Percentiles rank a stretch among this genome's conserved stretches.
Evolutionary conservation across 495 filamentous ascomycete genomes (phyloP).

Genomic region (Daldinia decipiens): DNA sequence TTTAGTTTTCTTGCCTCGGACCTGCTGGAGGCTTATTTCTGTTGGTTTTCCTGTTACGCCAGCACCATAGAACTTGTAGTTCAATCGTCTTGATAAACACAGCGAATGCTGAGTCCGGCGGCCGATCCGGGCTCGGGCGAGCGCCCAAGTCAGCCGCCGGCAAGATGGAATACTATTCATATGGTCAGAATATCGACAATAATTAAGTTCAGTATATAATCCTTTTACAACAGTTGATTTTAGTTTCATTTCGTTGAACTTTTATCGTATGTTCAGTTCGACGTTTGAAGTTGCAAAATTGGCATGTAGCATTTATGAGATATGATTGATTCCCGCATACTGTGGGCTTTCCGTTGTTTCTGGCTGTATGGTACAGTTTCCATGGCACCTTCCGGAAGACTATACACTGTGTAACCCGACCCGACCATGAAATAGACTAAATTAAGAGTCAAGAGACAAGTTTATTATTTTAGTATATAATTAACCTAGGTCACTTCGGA

Average conservation of each 20-base stretch:
- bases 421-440: neutral
- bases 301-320: neutral
- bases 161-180: conserved; percentile 46
- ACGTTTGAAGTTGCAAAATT: neutral
- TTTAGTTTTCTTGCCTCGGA: conserved; percentile 53
- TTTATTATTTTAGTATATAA: no score
- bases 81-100: neutral
- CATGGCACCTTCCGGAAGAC: neutral
- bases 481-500: neutral
- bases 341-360: conserved; percentile 20
- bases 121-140: conserved; percentile 22
- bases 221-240: neutral
- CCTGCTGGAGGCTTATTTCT: conserved; percentile 2
- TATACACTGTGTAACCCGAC: neutral
- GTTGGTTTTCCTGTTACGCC: no score
- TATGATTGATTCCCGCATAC: conserved; percentile 1
- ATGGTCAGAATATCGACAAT: conserved; percentile 14
- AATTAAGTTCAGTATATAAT: neutral
- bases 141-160: conserved; percentile 42
- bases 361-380: conserved; percentile 6
- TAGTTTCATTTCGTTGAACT: neutral
- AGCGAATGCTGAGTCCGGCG: conserved; percentile 12
- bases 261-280: neutral
- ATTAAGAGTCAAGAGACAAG: neutral
- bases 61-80: no score